Base-by-base conservation (phyloP, 805 yeast species). In the Spathaspora sp. region DNA sequence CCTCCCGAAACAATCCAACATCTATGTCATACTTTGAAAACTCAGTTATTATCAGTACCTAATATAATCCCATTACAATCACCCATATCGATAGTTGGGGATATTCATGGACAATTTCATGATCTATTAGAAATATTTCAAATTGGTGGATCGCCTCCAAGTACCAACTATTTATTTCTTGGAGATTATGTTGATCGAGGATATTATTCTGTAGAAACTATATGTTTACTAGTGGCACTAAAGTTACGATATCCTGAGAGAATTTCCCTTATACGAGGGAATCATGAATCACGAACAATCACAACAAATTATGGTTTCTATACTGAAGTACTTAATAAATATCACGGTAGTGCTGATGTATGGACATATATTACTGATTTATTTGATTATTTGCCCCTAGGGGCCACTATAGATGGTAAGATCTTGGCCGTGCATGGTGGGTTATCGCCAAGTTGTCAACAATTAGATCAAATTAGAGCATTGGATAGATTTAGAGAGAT, bases 121-220 rank as follows among this genome's bases (percentile, higher is more conserved):
- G 99, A 94, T 66, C 73, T 94, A 50, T 68, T 94, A 29, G 99
- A 94, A 66, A 90, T 94, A 32, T 94, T 94, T 70, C 83, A 86
- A 53, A 94, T 93, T 39, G 98, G 97, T 0, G 99, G 98, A 0
- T 80, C 82, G 48, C 87, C 96, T 3, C 98, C 99, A 0, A 87
- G 87, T 61, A 94, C 98, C 2, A 94, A 93, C 68, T 94, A 94
- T 66, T 68, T 94, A 42, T 94, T 94, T 64, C 68, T 94, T 17
- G 99, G 98, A 2, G 99, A 94, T 67, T 94, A 94, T 60, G 99
- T 94, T 18, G 99, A 94, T 67, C 75, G 99, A 49, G 99, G 99
- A 0, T 82, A 89, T 67, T 96, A 91, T 66, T 85, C 94, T 29
- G 89, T 94, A 16, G 99, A 94, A 63, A 94, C 99, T 0, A 93